Percentiles rank a stretch among this genome's conserved stretches.
phyloP scores from a whole-genome alignment of 1,139 yeast species.

The Pichia sp. region DNA sequence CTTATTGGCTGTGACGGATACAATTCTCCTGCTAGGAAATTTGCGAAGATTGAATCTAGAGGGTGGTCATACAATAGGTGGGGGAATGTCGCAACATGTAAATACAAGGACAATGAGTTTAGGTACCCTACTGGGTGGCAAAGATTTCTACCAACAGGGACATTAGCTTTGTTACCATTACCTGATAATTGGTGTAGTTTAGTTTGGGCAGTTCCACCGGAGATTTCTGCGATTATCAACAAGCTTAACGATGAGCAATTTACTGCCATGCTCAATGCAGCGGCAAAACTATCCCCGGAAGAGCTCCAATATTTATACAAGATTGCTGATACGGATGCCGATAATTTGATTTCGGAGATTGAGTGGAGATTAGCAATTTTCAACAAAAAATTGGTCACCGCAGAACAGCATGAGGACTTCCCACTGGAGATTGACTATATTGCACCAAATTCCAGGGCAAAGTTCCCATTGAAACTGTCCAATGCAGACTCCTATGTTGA shows the following conservation, averaged over 20 bases:
- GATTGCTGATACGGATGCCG: conserved; percentile 42
- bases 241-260: conserved; percentile 56
- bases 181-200: conserved; percentile 81
- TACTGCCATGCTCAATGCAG: conserved; percentile 73
- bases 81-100: conserved; percentile 87
- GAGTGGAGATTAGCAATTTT: conserved; percentile 60
- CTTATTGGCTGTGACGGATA: conserved; percentile 95
- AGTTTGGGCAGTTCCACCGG: conserved; percentile 89
- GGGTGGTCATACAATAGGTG: conserved; percentile 90
- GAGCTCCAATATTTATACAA: conserved; percentile 74
- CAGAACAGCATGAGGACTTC: conserved; percentile 48
- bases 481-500: conserved; percentile 87
- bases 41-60: conserved; percentile 72
- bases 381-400: conserved; percentile 29
- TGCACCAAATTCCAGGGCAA: conserved; percentile 62
- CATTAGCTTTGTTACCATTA: conserved; percentile 83
- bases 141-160: conserved; percentile 86
- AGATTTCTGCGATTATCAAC: conserved; percentile 56
- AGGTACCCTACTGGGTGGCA: conserved; percentile 78
- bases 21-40: conserved; percentile 85
- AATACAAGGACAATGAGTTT: conserved; percentile 64
- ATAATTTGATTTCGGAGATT: conserved; percentile 53
- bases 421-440: conserved; percentile 63
- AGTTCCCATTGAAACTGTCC: conserved; percentile 80
- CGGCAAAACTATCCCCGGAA: conserved; percentile 64